Conservation (phyloP, 2,329 filamentous ascomycete species). For the Diaporthe citri region DNA sequence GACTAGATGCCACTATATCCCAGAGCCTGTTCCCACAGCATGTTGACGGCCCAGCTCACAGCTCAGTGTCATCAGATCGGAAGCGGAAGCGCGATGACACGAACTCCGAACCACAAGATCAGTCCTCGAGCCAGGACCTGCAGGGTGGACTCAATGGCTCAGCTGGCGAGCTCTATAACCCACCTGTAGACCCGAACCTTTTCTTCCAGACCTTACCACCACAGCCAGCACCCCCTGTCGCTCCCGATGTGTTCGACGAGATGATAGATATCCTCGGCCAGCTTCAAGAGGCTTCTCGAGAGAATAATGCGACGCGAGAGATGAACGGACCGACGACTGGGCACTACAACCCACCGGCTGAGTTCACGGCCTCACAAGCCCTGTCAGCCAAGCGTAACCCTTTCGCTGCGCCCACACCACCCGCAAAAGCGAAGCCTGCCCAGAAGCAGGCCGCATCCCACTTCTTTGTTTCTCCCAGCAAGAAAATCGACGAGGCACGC, state of each 20-base stretch:
- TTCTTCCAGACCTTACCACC: conserved; percentile 20
- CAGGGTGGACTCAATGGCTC: conserved; percentile 3
- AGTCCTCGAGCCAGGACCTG: not conserved
- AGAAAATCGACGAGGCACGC: conserved; percentile 33
- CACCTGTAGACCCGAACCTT: conserved; percentile 4
- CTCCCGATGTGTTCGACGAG: conserved; percentile 26
- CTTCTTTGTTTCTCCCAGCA: conserved; percentile 31
- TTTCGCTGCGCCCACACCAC: conserved; percentile 40
- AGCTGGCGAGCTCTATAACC: conserved; percentile 10
- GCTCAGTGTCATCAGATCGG: conserved; percentile 3
- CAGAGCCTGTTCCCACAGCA: conserved; percentile 31
- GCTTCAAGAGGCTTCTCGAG: conserved; percentile 24
- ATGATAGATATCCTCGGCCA: conserved; percentile 31
- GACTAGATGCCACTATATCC: conserved; percentile 32
- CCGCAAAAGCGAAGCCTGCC: conserved; percentile 26
- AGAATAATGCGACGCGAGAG: conserved; percentile 10
- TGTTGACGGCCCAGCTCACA: not conserved
- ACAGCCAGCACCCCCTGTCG: conserved; percentile 1
- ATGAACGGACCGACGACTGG: conserved; percentile 52
- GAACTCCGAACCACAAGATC: not conserved
- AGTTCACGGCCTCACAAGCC: conserved; percentile 35
- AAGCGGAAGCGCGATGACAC: conserved; percentile 32
- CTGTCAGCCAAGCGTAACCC: conserved; percentile 12
- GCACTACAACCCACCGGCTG: conserved; percentile 55
- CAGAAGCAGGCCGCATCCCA: conserved; percentile 30